These are phyloP conservation scores for Coemansia sp. DNA, from an alignment of 192 early-diverging fungal species.

Conservation along the genomic window DNA sequence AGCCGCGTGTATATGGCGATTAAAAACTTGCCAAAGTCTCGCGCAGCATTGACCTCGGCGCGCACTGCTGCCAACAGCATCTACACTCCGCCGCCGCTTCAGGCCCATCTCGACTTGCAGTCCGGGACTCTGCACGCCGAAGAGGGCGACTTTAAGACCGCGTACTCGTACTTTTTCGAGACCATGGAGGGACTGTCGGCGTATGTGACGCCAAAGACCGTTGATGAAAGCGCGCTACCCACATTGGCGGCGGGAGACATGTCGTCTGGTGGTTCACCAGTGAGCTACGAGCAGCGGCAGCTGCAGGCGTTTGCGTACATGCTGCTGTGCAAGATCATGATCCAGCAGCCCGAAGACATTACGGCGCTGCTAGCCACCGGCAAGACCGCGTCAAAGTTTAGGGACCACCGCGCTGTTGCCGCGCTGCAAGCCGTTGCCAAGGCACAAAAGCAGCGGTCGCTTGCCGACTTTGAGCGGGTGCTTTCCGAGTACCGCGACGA, in stretches of 20 bases:
- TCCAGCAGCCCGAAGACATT: constrained; percentile 97
- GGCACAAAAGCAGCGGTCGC: constrained; percentile 96
- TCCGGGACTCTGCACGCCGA: constrained; percentile 97
- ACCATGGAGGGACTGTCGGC: constrained; percentile 90
- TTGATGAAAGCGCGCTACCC: background rate
- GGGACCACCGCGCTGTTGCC: constrained; percentile 81
- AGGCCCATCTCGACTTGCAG: constrained; percentile 96
- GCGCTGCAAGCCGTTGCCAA: constrained; percentile 94
- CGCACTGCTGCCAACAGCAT: constrained; percentile 97
- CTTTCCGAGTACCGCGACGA: constrained; percentile 86
- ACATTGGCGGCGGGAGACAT: background rate
- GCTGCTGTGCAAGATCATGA: constrained; percentile 99
- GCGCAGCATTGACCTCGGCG: constrained; percentile 95
- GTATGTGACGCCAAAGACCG: constrained; percentile 44
- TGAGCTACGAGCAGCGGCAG: constrained; percentile 62
- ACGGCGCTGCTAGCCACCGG: constrained; percentile 82
- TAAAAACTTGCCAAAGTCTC: constrained; percentile 90
- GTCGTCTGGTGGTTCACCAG: background rate
- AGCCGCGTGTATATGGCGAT: constrained; percentile 92
- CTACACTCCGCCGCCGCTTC: constrained; percentile 96
- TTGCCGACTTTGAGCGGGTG: constrained; percentile 94
- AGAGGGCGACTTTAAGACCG: constrained; percentile 99
- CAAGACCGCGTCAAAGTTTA: constrained; percentile 90
- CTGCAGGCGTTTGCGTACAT: constrained; percentile 96
- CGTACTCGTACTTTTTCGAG: constrained; percentile 99